Conservation (phyloP, 148 eudicot species). For the Rhododendron griersonianum region DNA sequence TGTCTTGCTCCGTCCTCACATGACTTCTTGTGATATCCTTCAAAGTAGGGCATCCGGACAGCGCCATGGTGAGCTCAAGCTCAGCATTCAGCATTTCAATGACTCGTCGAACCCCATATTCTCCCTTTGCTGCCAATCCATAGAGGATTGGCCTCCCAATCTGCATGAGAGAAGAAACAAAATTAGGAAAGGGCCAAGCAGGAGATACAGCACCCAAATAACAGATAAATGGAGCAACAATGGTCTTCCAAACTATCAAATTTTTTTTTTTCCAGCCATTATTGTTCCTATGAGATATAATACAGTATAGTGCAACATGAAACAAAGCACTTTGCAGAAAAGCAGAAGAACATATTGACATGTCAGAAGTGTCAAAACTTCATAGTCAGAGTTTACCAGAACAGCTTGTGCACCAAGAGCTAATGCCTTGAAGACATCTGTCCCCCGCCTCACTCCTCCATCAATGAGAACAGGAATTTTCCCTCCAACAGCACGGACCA, state of each 20-base stretch:
- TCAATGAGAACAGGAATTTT: conserved; percentile 67
- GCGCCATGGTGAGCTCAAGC: conserved; percentile 77
- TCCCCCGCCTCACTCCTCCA: conserved; percentile 83
- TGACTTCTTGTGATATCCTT: conserved; percentile 57
- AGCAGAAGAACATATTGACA: neutral
- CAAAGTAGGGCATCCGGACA: conserved; percentile 68
- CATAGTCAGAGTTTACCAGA: conserved; percentile 33
- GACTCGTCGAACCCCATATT: conserved; percentile 53
- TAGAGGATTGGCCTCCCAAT: conserved; percentile 73
- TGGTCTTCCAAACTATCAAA: neutral
- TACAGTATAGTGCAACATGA: too few species aligned
- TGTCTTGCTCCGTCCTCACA: conserved; percentile 37
- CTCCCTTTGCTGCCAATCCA: conserved; percentile 75
- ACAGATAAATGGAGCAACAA: neutral
- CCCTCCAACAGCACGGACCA: conserved; percentile 54
- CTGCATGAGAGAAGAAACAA: conserved; percentile 20
- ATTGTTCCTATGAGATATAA: too few species aligned
- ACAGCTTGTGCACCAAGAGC: conserved; percentile 85
- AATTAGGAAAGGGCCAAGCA: neutral
- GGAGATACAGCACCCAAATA: neutral
- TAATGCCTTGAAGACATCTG: conserved; percentile 81
- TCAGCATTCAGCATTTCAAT: conserved; percentile 66
- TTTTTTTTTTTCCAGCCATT: too few species aligned
- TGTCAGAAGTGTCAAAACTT: neutral
- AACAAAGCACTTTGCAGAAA: too few species aligned